Evolutionary conservation across 768 basidiomycete species (phyloP).

Genomic region (Tulasnella sp.): DNA sequence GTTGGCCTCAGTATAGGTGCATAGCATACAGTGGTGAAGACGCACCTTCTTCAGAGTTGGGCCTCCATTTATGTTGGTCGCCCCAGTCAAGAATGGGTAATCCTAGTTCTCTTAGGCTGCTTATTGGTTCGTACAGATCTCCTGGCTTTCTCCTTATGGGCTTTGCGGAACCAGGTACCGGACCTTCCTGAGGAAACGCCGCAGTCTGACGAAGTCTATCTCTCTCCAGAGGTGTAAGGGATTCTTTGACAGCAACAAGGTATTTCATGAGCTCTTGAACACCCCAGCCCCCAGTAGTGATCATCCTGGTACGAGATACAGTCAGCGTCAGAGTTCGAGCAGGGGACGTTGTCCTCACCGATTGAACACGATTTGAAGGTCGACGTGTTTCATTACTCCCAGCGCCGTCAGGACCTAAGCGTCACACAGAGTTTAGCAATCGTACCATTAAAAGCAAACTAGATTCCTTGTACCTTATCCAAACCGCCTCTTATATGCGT

Average conservation of each 20-base stretch:
- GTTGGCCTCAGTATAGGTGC: not conserved
- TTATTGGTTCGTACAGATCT: constrained; percentile 79
- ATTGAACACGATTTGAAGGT: constrained; percentile 87
- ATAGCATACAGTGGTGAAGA: not conserved
- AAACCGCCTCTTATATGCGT: constrained; percentile 54
- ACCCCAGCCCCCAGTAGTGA: constrained; percentile 85
- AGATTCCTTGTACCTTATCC: constrained; percentile 41
- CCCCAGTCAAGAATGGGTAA: constrained; percentile 89
- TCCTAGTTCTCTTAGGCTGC: constrained; percentile 59
- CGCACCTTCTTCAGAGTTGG: constrained; percentile 78
- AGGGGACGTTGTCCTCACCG: constrained; percentile 40
- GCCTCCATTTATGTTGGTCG: constrained; percentile 64
- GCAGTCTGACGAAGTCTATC: constrained; percentile 52
- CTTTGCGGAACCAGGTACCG: constrained; percentile 15
- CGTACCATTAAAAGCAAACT: not conserved
- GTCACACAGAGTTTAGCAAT: not conserved
- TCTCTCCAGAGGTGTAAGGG: constrained; percentile 50
- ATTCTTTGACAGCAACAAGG: constrained; percentile 69
- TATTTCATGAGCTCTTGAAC: constrained; percentile 79
- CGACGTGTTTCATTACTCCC: constrained; percentile 85
- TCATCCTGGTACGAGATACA: constrained; percentile 47
- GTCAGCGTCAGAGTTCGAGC: not conserved
- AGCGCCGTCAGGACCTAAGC: constrained; percentile 50
- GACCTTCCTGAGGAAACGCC: constrained; percentile 63
- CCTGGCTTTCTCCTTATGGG: constrained; percentile 24